Conservation (phyloP, 306 rosid genomes). For the Bauhinia variegata region DNA sequence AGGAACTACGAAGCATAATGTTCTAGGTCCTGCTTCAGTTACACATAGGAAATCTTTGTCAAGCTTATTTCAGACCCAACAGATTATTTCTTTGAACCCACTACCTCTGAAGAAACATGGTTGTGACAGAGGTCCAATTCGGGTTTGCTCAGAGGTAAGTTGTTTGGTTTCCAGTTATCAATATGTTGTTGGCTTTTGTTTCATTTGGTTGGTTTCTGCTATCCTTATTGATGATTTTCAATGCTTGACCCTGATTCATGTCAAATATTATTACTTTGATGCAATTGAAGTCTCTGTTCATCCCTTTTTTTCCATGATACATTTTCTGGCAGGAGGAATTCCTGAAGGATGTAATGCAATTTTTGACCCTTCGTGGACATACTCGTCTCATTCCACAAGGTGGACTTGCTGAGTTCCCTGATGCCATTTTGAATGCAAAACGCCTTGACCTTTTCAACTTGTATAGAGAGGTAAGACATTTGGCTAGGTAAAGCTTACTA, state of each 20-base stretch:
- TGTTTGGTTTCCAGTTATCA: slow-evolving; percentile 24
- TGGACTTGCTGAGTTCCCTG: slow-evolving; percentile 90
- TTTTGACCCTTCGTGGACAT: slow-evolving; percentile 87
- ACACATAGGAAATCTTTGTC: slow-evolving; percentile 70
- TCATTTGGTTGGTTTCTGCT: slow-evolving; percentile 5
- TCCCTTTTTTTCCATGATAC: neutral
- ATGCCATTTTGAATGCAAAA: slow-evolving; percentile 92
- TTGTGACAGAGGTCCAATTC: slow-evolving; percentile 84
- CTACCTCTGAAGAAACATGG: slow-evolving; percentile 93
- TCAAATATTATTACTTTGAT: slow-evolving; percentile 16
- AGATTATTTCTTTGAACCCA: slow-evolving; percentile 83
- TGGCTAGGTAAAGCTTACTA: slow-evolving; percentile 15
- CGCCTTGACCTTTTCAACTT: slow-evolving; percentile 96
- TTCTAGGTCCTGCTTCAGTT: slow-evolving; percentile 63
- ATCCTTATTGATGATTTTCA: neutral
- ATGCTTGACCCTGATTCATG: neutral
- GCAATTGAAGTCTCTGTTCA: slow-evolving; percentile 21
- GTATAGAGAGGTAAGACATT: slow-evolving; percentile 79
- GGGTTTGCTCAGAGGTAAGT: slow-evolving; percentile 80
- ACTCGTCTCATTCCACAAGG: slow-evolving; percentile 87
- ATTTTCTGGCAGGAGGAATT: slow-evolving; percentile 72
- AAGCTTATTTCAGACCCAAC: slow-evolving; percentile 80
- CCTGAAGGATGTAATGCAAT: slow-evolving; percentile 94
- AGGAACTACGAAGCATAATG: slow-evolving; percentile 63
- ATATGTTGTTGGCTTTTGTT: slow-evolving; percentile 23